Conservation (phyloP, 305 asterid species). For the Striga hermonthica region DNA sequence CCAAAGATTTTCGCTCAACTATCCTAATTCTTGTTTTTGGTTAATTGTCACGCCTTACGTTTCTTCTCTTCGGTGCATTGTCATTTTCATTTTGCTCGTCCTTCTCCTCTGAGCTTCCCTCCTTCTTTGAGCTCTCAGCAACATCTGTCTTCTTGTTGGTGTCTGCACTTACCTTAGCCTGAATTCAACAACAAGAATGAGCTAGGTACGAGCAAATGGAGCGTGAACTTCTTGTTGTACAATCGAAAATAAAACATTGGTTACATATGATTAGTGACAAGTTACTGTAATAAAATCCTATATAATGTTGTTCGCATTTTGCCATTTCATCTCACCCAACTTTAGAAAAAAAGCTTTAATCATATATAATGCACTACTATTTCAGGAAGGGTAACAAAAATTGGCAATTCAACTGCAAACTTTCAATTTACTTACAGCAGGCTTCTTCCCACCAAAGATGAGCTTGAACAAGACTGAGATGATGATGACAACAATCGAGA, state of each 20-base stretch:
- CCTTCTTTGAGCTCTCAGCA: conserved; percentile 48
- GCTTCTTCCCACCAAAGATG: conserved; percentile 78
- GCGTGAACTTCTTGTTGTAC: too few species aligned
- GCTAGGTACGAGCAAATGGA: background rate
- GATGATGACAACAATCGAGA: conserved; percentile 50
- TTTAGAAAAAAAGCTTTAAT: too few species aligned
- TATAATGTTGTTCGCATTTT: too few species aligned
- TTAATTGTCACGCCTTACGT: conserved; percentile 68
- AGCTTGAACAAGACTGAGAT: conserved; percentile 59
- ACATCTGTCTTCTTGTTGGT: conserved; percentile 40
- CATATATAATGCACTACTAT: too few species aligned
- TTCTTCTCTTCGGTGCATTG: conserved; percentile 56
- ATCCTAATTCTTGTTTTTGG: background rate
- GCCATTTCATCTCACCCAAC: too few species aligned
- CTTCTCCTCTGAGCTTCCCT: conserved; percentile 50
- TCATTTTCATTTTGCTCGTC: conserved; percentile 47
- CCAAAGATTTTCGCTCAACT: conserved; percentile 17
- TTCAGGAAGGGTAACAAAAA: too few species aligned
- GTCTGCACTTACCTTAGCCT: conserved; percentile 50
- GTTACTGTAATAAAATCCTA: too few species aligned
- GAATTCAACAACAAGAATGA: conserved; percentile 3
- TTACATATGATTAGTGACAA: too few species aligned
- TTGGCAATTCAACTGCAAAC: too few species aligned
- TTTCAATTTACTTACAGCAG: conserved; percentile 35
- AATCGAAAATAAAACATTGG: too few species aligned